phyloP scores from a whole-genome alignment of 1,284 basidiomycete species.

The Singerocomus inundabilis region DNA sequence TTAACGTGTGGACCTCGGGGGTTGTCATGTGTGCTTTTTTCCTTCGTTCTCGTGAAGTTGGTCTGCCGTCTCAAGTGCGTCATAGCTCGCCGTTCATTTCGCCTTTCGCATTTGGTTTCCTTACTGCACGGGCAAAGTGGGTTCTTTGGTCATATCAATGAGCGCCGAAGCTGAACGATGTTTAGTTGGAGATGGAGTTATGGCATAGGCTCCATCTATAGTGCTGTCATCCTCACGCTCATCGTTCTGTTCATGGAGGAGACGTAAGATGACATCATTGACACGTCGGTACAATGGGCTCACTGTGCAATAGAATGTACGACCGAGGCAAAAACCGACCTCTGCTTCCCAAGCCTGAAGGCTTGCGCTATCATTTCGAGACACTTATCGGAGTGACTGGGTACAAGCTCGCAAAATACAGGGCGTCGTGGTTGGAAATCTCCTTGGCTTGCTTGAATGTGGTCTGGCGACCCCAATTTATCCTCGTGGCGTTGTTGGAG shows the following conservation, averaged over 20 bases:
- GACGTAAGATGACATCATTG: slow-evolving; percentile 44
- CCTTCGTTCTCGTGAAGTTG: neutral
- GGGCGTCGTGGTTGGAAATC: slow-evolving; percentile 52
- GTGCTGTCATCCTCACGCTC: slow-evolving; percentile 51
- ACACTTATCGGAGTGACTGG: slow-evolving; percentile 69
- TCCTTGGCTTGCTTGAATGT: slow-evolving; percentile 50
- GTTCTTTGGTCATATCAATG: slow-evolving; percentile 2
- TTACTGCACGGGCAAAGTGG: slow-evolving; percentile 56
- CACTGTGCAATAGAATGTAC: slow-evolving; percentile 48
- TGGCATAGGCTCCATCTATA: slow-evolving; percentile 63
- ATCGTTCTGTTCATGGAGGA: slow-evolving; percentile 62
- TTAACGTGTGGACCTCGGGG: slow-evolving; percentile 73
- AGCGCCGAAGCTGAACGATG: neutral
- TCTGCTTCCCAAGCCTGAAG: slow-evolving; percentile 41
- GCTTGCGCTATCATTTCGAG: slow-evolving; percentile 56
- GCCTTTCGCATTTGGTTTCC: slow-evolving; percentile 69
- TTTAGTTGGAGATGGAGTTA: slow-evolving; percentile 70
- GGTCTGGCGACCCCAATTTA: slow-evolving; percentile 63
- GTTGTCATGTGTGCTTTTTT: slow-evolving; percentile 57
- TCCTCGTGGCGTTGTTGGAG: slow-evolving; percentile 57
- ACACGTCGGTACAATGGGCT: neutral
- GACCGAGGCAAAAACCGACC: slow-evolving; percentile 61
- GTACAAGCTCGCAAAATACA: slow-evolving; percentile 56
- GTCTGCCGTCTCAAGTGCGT: neutral
- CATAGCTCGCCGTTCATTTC: slow-evolving; percentile 56